Evolutionary conservation across 148 eudicot genomes (phyloP).

Genomic region (Fagopyrum homotropicum): DNA sequence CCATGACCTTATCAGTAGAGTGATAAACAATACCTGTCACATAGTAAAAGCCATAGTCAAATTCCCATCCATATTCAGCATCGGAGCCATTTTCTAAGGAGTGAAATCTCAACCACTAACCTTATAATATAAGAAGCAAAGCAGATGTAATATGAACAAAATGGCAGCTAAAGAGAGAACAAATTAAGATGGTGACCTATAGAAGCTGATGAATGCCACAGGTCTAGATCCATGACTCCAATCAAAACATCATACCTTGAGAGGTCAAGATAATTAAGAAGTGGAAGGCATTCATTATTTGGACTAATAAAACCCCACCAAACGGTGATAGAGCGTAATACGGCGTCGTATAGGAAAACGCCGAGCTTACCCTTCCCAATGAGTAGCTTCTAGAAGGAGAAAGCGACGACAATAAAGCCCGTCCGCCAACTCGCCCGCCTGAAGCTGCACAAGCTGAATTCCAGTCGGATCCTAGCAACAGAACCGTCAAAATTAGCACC

Average conservation of each 20-base stretch:
- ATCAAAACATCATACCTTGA: conserved; percentile 12
- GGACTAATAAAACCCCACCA: conserved; percentile 44
- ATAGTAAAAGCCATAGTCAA: conserved; percentile 32
- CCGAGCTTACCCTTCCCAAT: conserved; percentile 24
- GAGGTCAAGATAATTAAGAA: neutral
- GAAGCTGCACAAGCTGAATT: conserved; percentile 68
- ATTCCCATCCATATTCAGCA: conserved; percentile 19
- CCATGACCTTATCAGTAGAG: conserved; percentile 1
- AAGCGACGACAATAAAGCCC: conserved; percentile 41
- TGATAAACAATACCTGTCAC: conserved; percentile 27
- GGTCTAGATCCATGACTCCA: conserved; percentile 48
- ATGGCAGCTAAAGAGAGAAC: neutral
- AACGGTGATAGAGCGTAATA: conserved; percentile 76
- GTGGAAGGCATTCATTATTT: neutral
- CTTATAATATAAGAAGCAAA: neutral
- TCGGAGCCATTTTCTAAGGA: neutral
- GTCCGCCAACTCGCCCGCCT: conserved; percentile 79
- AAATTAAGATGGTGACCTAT: conserved; percentile 13
- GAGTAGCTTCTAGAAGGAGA: conserved; percentile 45
- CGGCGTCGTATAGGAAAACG: conserved; percentile 49
- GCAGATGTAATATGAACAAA: neutral
- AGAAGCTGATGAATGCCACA: conserved; percentile 33
- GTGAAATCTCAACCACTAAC: conserved; percentile 1
- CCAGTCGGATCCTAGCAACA: conserved; percentile 55
- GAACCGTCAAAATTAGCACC: conserved; percentile 47